Evolutionary conservation across 2,329 filamentous ascomycete species (phyloP), one percentile per base, ranked within the genome.

Genomic region (Lachnellula willkommii): DNA sequence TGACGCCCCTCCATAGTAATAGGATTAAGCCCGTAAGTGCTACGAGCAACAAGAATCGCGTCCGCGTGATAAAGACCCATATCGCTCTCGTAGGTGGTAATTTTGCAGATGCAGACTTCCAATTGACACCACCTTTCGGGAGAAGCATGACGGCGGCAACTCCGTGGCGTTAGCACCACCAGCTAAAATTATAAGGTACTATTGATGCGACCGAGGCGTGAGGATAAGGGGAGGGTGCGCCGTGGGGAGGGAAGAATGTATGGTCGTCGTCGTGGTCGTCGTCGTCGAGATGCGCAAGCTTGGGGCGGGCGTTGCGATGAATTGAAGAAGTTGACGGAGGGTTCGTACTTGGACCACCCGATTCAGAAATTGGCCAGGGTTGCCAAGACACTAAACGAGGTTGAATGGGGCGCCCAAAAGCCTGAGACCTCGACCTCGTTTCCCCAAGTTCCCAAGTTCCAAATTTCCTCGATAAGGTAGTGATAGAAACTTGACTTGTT

Each of bases 1-100:
- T 84, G 66, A 96, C 83, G 61, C 89, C 88, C 71, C 89, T 87
- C 90, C 91, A 97, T 84, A 96, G 73, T 74, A 96, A 78, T 71
- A 96, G 70, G 61, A 95, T 71, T 63, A 90, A 76, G 54, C 87
- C 85, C 32, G 83, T 78, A 51, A 94, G 65, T 52, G 84, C 87
- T 58, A 94, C 74, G 47, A 88, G 81, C 53, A 94, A 74, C 60
- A 96, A 76, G 63, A 95, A 87, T 54, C 90, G 83, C 62, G 90
- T 89, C 69, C 84, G 84, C 60, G 89, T 89, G 60, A 95, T 69
- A 65, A 90, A 82, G 46, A 81, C 76, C 74, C 84, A 78, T 70
- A 91, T 70, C 52, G 87, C 86, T 71, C 90, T 83, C 65, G 84
- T 85, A 55, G 90, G 87, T 45, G 91, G 90, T 65, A 96, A 76